Base-by-base conservation (phyloP, 192 early-diverging fungal genomes). In the Gonapodya prolifera region DNA sequence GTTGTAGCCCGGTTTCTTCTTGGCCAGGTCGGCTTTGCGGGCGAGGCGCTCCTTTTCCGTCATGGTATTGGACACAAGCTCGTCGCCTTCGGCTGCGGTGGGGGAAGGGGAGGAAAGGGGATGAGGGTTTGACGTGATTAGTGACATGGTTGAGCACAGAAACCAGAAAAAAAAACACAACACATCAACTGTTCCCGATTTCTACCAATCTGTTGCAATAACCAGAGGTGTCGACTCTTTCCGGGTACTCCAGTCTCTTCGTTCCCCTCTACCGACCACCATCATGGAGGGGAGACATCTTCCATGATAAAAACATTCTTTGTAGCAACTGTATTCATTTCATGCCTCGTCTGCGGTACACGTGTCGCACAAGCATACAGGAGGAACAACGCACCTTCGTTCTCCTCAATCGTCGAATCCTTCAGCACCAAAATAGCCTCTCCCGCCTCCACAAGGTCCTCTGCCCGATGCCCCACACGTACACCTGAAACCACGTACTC, bases 401-500 rank as follows among this genome's bases (percentile, higher is more conserved):
- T 85, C 85, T 79, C 78, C 85, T 87, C 69, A 92, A 98, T 92
- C 0, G 83, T 86, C 17, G 85, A 83, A 80, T 98, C 97, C 80
- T 94, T 93, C 23, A 98, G 81, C 0, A 95, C 95, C 77, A 98
- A 85, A 45, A 98, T 92, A 0, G 87, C 86, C 71, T 97, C 96
- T 0, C 82, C 84, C 0, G 87, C 89, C 45, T 80, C 83, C 34
- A 76, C 80, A 33, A 87, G 34, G 70, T 87, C 84, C 69, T 70
- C 28, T 73, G 61, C 75, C 45, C 80, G 80, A 78, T 83, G 82
- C 70, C 36, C 30, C 1, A 33, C 78, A 61, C 2, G 1, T 18
- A 71, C 69, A 18, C 28, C 30, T n/a, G n/a, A 30, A 79, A 31
- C 76, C 30, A 78, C 28, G 28, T 45, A 16, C 73, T n/a, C n/a